Evolutionary conservation across 441 rosid species (phyloP).

Genomic region (Eutrema salsugineum): DNA sequence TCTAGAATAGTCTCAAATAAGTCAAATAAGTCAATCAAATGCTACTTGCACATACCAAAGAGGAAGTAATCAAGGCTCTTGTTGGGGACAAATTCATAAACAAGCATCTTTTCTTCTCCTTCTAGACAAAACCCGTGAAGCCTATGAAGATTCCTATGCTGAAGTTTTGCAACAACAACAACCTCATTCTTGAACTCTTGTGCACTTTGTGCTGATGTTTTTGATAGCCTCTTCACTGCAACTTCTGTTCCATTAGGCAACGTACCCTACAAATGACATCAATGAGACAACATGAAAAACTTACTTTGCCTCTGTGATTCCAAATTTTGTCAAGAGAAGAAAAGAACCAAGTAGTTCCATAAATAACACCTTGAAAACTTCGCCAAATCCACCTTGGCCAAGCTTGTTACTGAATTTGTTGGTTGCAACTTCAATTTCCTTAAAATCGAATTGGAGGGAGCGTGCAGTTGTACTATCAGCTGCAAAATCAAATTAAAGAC

Average conservation of each 20-base stretch:
- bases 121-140: conserved; percentile 42
- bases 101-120: conserved; percentile 41
- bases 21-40: not conserved
- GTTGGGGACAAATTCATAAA: conserved; percentile 42
- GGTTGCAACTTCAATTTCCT: conserved; percentile 34
- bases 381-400: conserved; percentile 56
- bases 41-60: conserved; percentile 25
- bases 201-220: conserved; percentile 40
- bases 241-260: conserved; percentile 24
- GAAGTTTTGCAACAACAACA: conserved; percentile 42
- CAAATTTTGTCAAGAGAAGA: not conserved
- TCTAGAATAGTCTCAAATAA: no score
- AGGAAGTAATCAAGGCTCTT: conserved; percentile 38
- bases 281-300: not conserved
- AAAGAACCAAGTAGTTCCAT: not conserved
- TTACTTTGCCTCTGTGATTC: not conserved
- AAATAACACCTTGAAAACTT: conserved; percentile 40
- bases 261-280: not conserved
- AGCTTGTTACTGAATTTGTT: conserved; percentile 37
- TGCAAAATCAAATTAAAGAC: not conserved
- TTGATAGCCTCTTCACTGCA: conserved; percentile 48
- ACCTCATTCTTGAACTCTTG: conserved; percentile 59
- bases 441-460: conserved; percentile 35
- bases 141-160: conserved; percentile 45
- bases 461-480: not conserved